Base-by-base conservation (phyloP, 192 early-diverging fungal genomes). In the Chytriomyces sp. region DNA sequence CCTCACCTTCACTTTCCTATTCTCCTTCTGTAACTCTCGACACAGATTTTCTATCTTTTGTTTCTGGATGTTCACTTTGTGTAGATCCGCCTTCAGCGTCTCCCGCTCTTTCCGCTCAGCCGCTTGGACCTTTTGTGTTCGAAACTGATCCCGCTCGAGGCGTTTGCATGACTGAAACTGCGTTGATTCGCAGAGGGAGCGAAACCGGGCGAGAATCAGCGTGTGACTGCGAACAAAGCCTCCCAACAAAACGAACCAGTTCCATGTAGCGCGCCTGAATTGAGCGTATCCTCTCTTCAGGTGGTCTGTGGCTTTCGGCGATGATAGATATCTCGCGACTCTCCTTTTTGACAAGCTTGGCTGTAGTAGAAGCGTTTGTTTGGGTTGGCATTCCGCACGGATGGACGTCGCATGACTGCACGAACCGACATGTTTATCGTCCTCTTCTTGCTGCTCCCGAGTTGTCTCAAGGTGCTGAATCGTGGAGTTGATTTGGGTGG, bases 21-120 rank as follows among this genome's bases (percentile, higher is more conserved):
- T 88, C 55, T 89, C 86, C 30, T 82, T 81, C 39, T 89, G 82
- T 41, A 89, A 63, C 65, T 87, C 87, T n/a, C 88, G 79, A 69
- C 88, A 89, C 17, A 89, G 52, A 2, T 78, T 83, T 59, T 88
- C 86, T 8, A 89, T 63, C 52, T 89, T 89, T 61, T 80, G 74
- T 64, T 83, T 85, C 55, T 79, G 80, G 26, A 59, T 53, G 12
- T 37, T 56, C 10, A 81, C 32, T 57, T 78, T 78, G 33, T 33
- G 44, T 10, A 61, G 40, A 3, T 81, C 80, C 12, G 77, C 52
- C 34, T 76, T 76, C 26, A 72, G 6, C 3, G 83, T 12, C 68
- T 89, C 87, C 26, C 76, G 77, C 44, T 89, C 87, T 28, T 82
- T 85, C 55, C 76, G 78, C 38, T 79, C 68, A 26, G 75, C 72